Evolutionary conservation across 352 stramenopile genomes (phyloP), one percentile per base, ranked within the genome.

Genomic region (Phytophthora pistaciae): DNA sequence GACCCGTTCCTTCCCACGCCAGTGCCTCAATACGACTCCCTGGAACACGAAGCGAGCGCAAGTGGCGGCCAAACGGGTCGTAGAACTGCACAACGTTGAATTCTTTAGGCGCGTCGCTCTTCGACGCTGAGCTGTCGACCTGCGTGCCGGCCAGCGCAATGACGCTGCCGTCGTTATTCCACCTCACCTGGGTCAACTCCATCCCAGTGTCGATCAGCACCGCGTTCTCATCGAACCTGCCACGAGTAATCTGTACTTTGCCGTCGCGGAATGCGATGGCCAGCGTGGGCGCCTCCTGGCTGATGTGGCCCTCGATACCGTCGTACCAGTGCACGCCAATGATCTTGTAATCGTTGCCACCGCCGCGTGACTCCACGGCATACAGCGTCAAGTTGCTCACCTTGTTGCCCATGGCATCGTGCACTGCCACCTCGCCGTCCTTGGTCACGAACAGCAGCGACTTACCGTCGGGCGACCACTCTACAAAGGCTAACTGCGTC

Each of bases 41-140:
- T 5, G 95, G 95, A 4, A 99, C 91, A 27, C 94, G 83, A 23
- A 98, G 81, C 40, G 90, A 94, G 4, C 91, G 91, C 56, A 98
- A 44, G 57, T 96, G 85, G 10, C 81, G 82, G 1, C 94, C 94
- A 65, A 93, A 97, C 2, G 91, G 90, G 33, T 93, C 84, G 80
- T 98, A 98, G 68, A 98, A 98, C 77, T 98, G 91, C 49, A 98
- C 92, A 27, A 95, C 71, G 42, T 93, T 95, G 55, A 87, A 90
- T 60, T 97, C 86, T 46, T 90, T 85, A 0, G 69, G 48, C 2
- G 84, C 71, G 21, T 82, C 78, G 4, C 72, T 52, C 58, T 74
- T 76, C n/a, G 66, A 57, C 5, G 38, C 60, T 13, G 72, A 73
- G 13, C 21, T 60, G 60, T 86, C 78, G 16, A 80, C 71, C 50